Percentiles rank a stretch among this genome's conserved stretches.
Conservation (phyloP, 768 basidiomycete genomes). For the Bullera alba region DNA sequence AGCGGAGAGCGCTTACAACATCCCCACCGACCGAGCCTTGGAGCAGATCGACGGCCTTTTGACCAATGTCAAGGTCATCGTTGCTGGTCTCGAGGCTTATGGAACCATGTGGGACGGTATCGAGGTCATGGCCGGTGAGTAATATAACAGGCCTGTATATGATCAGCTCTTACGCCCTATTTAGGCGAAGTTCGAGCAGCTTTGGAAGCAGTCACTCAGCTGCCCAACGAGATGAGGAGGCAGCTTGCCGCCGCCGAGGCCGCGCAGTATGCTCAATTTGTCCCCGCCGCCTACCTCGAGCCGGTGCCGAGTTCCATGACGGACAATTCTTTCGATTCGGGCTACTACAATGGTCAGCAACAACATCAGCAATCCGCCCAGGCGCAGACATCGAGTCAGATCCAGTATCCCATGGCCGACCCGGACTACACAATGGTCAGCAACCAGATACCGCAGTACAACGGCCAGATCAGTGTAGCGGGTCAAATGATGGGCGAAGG, state of each 20-base stretch:
- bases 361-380: no score
- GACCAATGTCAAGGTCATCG: slow-evolving; percentile 45
- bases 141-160: neutral
- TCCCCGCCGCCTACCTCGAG: no score
- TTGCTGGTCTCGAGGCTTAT: slow-evolving; percentile 43
- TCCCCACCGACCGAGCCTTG: slow-evolving; percentile 6
- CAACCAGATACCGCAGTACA: no score
- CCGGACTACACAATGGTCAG: no score
- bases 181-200: slow-evolving; percentile 42
- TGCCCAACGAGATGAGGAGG: slow-evolving; percentile 27
- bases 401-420: no score
- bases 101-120: slow-evolving; percentile 46
- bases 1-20: slow-evolving; percentile 24
- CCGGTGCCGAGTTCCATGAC: no score
- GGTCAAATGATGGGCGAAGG: no score
- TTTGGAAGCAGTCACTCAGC: slow-evolving; percentile 35
- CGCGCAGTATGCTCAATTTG: no score
- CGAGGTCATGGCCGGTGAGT: slow-evolving; percentile 45
- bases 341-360: no score
- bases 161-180: neutral
- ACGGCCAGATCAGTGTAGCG: no score
- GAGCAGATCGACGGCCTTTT: slow-evolving; percentile 42
- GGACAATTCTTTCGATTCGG: no score
- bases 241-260: slow-evolving; percentile 6
- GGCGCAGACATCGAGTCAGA: no score